Percentiles rank a stretch among this genome's conserved stretches.
phyloP scores from a whole-genome alignment of 371 early-diverging fungal genomes.

The Rhizopus delemar region DNA sequence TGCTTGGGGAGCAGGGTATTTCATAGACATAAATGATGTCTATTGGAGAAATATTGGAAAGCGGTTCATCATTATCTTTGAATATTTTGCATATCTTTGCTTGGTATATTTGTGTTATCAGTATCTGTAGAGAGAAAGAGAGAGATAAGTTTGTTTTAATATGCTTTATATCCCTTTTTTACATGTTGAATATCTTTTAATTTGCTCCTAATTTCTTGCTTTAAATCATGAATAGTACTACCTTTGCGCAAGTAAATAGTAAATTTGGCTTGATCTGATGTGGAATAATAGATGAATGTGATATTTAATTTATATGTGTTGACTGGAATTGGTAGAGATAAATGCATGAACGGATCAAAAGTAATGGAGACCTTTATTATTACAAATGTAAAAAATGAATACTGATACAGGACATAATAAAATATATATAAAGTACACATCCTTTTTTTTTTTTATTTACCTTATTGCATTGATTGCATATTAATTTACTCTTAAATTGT shows the following conservation, averaged over 20 bases:
- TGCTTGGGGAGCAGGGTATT: constrained; percentile 35
- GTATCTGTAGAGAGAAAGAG: constrained; percentile 14
- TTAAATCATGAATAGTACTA: constrained; percentile 48
- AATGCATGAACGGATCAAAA: constrained; percentile 64
- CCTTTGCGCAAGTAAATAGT: constrained; percentile 40
- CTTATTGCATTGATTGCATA: constrained; percentile 80
- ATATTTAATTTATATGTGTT: constrained; percentile 34
- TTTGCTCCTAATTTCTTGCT: constrained; percentile 7
- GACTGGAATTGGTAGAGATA: constrained; percentile 53
- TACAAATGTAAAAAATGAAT: constrained; percentile 59
- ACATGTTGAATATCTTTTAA: background rate
- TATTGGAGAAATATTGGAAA: constrained; percentile 42
- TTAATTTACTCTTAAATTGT: constrained; percentile 75
- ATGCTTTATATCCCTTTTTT: background rate
- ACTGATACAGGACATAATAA: constrained; percentile 54
- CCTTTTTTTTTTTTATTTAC: constrained; percentile 47
- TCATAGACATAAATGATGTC: constrained; percentile 66
- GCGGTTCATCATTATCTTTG: constrained; percentile 44
- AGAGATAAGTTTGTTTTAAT: background rate
- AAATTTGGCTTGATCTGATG: constrained; percentile 6
- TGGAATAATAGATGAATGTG: background rate
- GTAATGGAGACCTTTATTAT: constrained; percentile 52
- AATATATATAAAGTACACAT: constrained; percentile 60
- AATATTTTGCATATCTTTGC: constrained; percentile 59
- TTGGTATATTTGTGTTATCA: constrained; percentile 56